These are phyloP conservation scores for Solanum hybrid DNA, from an alignment of 305 asterid genomes.

Conservation along the genomic window DNA sequence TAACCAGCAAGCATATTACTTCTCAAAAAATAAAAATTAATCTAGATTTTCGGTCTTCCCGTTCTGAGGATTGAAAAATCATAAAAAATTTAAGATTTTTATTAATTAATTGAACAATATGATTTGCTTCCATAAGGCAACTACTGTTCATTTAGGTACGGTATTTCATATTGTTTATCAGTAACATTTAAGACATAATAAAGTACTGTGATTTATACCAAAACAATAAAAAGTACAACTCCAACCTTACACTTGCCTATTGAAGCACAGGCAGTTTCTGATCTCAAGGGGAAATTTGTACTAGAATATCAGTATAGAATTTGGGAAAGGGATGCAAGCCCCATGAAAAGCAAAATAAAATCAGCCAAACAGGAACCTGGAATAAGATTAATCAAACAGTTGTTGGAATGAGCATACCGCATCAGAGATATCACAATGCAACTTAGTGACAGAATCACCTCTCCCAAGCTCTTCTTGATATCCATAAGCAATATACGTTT, in stretches of 20 bases:
- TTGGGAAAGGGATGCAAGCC: constrained; percentile 4
- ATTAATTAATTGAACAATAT: background rate
- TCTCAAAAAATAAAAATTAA: background rate
- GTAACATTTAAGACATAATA: background rate
- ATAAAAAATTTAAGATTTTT: background rate
- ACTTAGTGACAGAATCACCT: constrained; percentile 79
- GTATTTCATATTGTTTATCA: background rate
- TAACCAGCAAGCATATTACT: background rate
- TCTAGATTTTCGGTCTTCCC: background rate
- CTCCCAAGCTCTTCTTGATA: constrained; percentile 52
- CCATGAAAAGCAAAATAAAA: background rate
- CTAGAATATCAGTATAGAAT: background rate
- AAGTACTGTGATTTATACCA: background rate
- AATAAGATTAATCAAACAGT: background rate
- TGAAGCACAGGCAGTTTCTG: background rate
- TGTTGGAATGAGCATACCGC: constrained; percentile 42
- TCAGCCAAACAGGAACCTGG: constrained; percentile 1
- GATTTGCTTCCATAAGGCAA: background rate
- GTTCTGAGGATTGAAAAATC: background rate
- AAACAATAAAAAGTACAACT: background rate
- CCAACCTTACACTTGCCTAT: background rate
- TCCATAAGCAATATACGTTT: constrained; percentile 74
- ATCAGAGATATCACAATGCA: constrained; percentile 75
- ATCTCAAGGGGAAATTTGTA: background rate
- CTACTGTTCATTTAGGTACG: background rate